phyloP scores from a whole-genome alignment of 1,284 basidiomycete genomes.

The Moniliophthora roreri region DNA sequence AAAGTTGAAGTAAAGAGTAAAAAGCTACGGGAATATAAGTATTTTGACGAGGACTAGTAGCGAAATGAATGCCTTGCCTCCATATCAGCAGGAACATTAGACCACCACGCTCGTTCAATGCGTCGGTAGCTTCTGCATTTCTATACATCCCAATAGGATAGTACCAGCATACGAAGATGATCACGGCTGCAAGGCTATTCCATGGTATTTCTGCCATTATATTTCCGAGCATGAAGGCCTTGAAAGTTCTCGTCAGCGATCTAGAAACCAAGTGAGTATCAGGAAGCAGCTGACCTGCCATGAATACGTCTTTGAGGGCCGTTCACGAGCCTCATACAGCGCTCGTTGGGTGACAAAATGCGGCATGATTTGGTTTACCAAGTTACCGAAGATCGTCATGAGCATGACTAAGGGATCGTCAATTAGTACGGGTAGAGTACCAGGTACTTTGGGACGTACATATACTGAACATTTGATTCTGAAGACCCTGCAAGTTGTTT shows the following conservation, averaged over 20 bases:
- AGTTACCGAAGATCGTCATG: slow-evolving; percentile 25
- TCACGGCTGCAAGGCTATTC: slow-evolving; percentile 57
- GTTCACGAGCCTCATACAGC: slow-evolving; percentile 75
- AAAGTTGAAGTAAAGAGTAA: slow-evolving; percentile 16
- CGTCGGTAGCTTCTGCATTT: slow-evolving; percentile 19
- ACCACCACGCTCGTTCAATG: slow-evolving; percentile 35
- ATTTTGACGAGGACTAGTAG: no score
- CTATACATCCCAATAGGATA: slow-evolving; percentile 66
- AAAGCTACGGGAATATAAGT: no score
- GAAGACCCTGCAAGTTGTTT: slow-evolving; percentile 57
- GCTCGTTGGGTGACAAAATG: slow-evolving; percentile 31
- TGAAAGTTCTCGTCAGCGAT: no score
- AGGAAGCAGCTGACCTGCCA: no score
- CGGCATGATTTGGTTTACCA: slow-evolving; percentile 28
- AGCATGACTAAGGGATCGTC: slow-evolving; percentile 22
- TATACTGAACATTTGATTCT: slow-evolving; percentile 64
- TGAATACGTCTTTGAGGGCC: slow-evolving; percentile 74
- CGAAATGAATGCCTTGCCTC: no score
- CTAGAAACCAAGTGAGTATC: no score
- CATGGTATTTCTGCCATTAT: slow-evolving; percentile 66
- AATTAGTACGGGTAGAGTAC: no score
- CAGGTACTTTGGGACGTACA: neutral
- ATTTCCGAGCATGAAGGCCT: slow-evolving; percentile 66
- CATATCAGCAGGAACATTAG: slow-evolving; percentile 11
- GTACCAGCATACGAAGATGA: slow-evolving; percentile 71